Conservation (phyloP, 2,329 filamentous ascomycete genomes). For the Claviceps humidiphila region DNA sequence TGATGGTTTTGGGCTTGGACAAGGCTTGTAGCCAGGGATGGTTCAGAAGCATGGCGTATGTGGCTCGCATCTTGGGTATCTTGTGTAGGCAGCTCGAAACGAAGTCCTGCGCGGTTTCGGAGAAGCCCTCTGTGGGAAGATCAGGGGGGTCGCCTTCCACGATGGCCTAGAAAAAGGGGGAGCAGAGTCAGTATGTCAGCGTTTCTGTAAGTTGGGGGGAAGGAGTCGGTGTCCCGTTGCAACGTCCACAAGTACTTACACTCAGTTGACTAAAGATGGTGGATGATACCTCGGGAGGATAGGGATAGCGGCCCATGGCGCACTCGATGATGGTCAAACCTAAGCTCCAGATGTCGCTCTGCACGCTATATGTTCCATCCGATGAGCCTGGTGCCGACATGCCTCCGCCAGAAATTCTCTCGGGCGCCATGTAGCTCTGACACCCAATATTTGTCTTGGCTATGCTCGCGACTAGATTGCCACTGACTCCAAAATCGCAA, state of each 20-base stretch:
- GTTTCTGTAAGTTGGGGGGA: not conserved
- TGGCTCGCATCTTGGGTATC: constrained; percentile 81
- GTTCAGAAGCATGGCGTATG: constrained; percentile 76
- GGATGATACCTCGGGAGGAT: constrained; percentile 92
- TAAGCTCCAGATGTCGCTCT: constrained; percentile 95
- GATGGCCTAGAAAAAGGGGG: constrained; percentile 55
- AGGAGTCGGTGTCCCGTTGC: no score
- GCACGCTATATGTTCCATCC: constrained; percentile 87
- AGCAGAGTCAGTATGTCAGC: constrained; percentile 4
- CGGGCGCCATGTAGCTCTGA: constrained; percentile 98
- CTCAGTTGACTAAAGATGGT: constrained; percentile 97
- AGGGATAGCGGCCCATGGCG: constrained; percentile 86
- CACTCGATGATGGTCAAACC: constrained; percentile 93
- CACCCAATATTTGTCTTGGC: constrained; percentile 98
- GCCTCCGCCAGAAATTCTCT: constrained; percentile 80
- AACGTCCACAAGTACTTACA: constrained; percentile 41
- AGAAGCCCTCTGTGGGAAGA: constrained; percentile 67
- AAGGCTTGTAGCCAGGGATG: constrained; percentile 77
- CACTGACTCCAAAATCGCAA: constrained; percentile 94
- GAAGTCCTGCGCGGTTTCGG: constrained; percentile 70
- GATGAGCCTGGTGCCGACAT: constrained; percentile 55
- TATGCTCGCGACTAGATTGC: constrained; percentile 92
- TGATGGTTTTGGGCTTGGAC: constrained; percentile 61
- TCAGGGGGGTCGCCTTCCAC: constrained; percentile 92
- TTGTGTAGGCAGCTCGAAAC: constrained; percentile 87